phyloP scores from a whole-genome alignment of 2,329 filamentous ascomycete species.

The Aspergillus aculeatinus region DNA sequence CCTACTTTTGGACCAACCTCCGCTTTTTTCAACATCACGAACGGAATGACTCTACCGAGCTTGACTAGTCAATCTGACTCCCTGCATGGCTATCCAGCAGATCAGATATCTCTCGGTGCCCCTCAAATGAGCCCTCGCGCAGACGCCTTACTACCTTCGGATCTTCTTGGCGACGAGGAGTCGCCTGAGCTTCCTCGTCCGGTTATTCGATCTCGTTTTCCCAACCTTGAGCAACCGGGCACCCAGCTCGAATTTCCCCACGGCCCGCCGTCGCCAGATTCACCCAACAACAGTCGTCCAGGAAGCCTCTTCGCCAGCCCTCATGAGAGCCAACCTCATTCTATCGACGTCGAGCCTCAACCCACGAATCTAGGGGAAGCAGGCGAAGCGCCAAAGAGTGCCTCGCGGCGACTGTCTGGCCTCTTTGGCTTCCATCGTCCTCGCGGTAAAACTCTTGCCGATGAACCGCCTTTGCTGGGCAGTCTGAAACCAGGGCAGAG shows the following conservation, averaged over 20 bases:
- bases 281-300: constrained; percentile 42
- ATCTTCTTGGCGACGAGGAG: constrained; percentile 59
- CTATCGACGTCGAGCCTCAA: constrained; percentile 38
- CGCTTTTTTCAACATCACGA: constrained; percentile 62
- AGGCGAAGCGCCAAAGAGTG: constrained; percentile 42
- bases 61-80: constrained; percentile 41
- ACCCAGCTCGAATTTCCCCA: constrained; percentile 35
- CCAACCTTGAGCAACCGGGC: constrained; percentile 30
- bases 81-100: constrained; percentile 50
- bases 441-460: constrained; percentile 60
- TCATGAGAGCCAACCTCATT: constrained; percentile 37
- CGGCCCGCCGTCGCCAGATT: constrained; percentile 46
- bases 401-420: constrained; percentile 56
- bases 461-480: constrained; percentile 58
- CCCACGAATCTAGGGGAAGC: constrained; percentile 32
- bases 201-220: constrained; percentile 29
- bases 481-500: constrained; percentile 61
- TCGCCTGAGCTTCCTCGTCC: constrained; percentile 37
- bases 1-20: constrained; percentile 52
- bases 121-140: constrained; percentile 65
- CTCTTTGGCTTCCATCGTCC: constrained; percentile 60
- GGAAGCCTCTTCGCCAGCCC: constrained; percentile 49
- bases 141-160: constrained; percentile 60
- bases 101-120: constrained; percentile 53
- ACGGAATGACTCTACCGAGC: constrained; percentile 59